phyloP scores from a whole-genome alignment of 371 early-diverging fungal species.

The Lichtheimia ramosa region DNA sequence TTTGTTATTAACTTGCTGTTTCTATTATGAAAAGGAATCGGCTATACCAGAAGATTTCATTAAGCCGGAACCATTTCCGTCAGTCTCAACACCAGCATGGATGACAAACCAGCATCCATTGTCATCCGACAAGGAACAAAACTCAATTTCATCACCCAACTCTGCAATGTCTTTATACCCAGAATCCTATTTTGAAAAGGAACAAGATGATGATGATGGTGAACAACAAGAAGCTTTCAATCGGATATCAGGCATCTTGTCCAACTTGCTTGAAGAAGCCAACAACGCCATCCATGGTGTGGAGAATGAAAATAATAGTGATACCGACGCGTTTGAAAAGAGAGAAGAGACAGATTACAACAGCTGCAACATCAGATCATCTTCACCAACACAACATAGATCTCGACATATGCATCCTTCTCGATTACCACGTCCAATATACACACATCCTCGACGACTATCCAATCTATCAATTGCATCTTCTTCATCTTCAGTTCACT shows the following conservation, averaged over 20 bases:
- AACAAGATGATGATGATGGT: constrained; percentile 19
- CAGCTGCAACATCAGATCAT: background rate
- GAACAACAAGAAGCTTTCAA: constrained; percentile 37
- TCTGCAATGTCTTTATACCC: constrained; percentile 30
- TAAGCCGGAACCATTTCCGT: constrained; percentile 30
- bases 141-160: constrained; percentile 43
- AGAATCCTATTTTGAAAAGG: constrained; percentile 21
- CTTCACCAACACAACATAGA: background rate
- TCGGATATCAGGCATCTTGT: constrained; percentile 41
- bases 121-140: constrained; percentile 3
- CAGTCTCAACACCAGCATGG: constrained; percentile 23
- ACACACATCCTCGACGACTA: too few relatives aligned
- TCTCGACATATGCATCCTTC: background rate
- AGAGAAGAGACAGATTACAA: constrained; percentile 2
- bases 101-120: background rate
- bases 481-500: background rate
- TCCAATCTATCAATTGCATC: too few relatives aligned
- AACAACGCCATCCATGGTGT: constrained; percentile 41
- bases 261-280: constrained; percentile 45
- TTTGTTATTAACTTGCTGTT: background rate
- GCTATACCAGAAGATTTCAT: constrained; percentile 18
- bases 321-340: constrained; percentile 1
- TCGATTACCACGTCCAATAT: too few relatives aligned
- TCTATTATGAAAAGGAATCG: constrained; percentile 11
- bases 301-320: constrained; percentile 19